Base-by-base conservation (phyloP, 208 protist species). In the Porcisia hertigi region DNA sequence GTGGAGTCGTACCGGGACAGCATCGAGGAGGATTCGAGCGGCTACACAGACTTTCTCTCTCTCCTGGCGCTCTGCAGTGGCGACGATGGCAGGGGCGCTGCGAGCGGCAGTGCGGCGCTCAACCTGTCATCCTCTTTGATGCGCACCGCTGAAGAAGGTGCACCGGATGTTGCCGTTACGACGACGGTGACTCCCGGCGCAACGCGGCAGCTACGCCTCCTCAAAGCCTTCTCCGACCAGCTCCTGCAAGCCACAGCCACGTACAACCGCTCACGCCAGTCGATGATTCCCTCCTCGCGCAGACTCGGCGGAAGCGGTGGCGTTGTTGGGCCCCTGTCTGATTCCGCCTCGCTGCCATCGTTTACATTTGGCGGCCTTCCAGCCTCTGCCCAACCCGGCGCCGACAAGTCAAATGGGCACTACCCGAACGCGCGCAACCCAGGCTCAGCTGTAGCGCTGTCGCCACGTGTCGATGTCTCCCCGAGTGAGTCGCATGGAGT, bases 1-100 rank as follows among this genome's bases (percentile, higher is more conserved):
- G 73, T 89, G 18, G 69, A 80, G 58, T 66, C 63, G 30, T 89
- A 89, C 75, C 73, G 84, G 41, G 53, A 59, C 47, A 82, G 70
- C 57, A 69, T 77, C 57, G 75, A 80, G 43, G 74, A 79, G 30
- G 76, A 86, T 62, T 20, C 77, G 9, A 79, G 74, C 63, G 79
- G 75, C 25, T 79, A 81, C 75, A 76, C 76, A n/a, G 79, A 80
- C 69, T 74, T 86, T 57, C 73, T 81, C 25, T 70, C 62, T 20
- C 52, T 86, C n/a, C 60, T 78, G 20, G 64, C 82, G 18, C 36
- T 74, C 52, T 54, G 49, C 57, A 18, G n/a, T 18, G 47, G 8
- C 67, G 58, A 34, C 59, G 39, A 3, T 9, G 45, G 18, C 20
- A 23, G 14, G 23, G 6, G 43, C 36, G 34, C 60, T 39, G 18